Evolutionary conservation across 768 basidiomycete species (phyloP).

Genomic region (Lactarius psammicola): DNA sequence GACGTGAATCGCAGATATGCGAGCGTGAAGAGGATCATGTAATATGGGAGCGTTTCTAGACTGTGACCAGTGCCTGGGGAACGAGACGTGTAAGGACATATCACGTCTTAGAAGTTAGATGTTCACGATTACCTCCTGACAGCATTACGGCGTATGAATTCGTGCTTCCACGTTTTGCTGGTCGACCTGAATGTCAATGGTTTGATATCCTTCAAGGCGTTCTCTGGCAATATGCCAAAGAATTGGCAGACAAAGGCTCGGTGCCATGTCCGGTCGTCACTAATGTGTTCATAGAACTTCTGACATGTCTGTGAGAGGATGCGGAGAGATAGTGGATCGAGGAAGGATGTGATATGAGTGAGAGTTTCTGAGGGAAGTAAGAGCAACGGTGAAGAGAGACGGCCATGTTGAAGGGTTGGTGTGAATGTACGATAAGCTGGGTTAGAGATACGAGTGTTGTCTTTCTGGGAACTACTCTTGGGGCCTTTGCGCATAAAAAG

Average conservation of each 20-base stretch:
- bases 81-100: slow-evolving; percentile 9
- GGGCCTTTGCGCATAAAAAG: slow-evolving; percentile 71
- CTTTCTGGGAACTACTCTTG: slow-evolving; percentile 42
- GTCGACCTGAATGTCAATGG: slow-evolving; percentile 54
- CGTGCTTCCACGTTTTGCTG: slow-evolving; percentile 64
- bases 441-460: slow-evolving; percentile 36
- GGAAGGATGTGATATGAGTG: slow-evolving; percentile 70
- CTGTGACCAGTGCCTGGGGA: slow-evolving; percentile 62
- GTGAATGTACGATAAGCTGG: slow-evolving; percentile 33
- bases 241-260: slow-evolving; percentile 69
- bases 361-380: slow-evolving; percentile 69
- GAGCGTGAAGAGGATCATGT: slow-evolving; percentile 61
- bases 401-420: slow-evolving; percentile 38
- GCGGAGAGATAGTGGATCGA: slow-evolving; percentile 61
- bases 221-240: slow-evolving; percentile 64
- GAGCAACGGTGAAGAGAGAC: slow-evolving; percentile 19
- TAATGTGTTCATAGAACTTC: slow-evolving; percentile 60
- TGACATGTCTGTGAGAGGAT: slow-evolving; percentile 54
- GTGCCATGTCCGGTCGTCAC: slow-evolving; percentile 77
- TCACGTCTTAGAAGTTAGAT: slow-evolving; percentile 6
- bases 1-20: slow-evolving; percentile 57
- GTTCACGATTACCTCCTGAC: slow-evolving; percentile 57
- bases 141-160: slow-evolving; percentile 59
- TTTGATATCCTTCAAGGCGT: slow-evolving; percentile 44
- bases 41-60: slow-evolving; percentile 59